Evolutionary conservation across 1,284 basidiomycete genomes (phyloP).

Genomic region (Apiotrichum sp.): DNA sequence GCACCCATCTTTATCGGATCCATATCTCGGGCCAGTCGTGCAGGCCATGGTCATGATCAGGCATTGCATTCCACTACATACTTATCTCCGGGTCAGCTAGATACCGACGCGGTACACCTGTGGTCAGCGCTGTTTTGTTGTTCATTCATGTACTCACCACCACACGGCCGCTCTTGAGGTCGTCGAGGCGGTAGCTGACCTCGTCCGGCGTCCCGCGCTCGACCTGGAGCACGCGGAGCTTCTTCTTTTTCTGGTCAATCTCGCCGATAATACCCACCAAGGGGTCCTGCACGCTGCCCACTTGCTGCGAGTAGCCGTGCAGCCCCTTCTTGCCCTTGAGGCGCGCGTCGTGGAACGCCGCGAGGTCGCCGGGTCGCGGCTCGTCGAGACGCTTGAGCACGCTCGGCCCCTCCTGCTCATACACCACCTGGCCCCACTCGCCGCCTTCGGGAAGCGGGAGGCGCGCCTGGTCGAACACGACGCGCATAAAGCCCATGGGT

Average conservation of each 20-base stretch:
- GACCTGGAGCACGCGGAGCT: constrained; percentile 71
- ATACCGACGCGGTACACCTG: no score
- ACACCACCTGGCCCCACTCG: constrained; percentile 65
- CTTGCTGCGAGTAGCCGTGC: constrained; percentile 61
- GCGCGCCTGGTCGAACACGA: constrained; percentile 52
- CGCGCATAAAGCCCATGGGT: constrained; percentile 65
- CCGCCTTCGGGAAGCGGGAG: constrained; percentile 30
- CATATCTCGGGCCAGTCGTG: no score
- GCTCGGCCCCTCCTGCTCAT: constrained; percentile 60
- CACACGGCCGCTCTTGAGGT: constrained; percentile 13
- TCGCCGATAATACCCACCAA: constrained; percentile 71
- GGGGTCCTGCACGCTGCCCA: constrained; percentile 57
- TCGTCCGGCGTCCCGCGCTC: constrained; percentile 36
- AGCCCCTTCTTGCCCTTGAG: constrained; percentile 80
- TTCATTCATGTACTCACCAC: background rate
- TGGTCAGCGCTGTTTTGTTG: no score
- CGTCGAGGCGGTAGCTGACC: constrained; percentile 18
- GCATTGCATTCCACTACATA: no score
- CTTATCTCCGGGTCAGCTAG: no score
- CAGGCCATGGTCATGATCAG: no score
- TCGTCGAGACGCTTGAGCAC: constrained; percentile 70
- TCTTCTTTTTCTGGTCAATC: constrained; percentile 73
- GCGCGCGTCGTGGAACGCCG: constrained; percentile 67
- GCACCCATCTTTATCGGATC: no score
- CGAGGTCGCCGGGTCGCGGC: constrained; percentile 71